Percentiles rank a stretch among this genome's conserved stretches.
These are phyloP conservation scores for Geosmithia morbida DNA, from an alignment of 2,329 filamentous ascomycete genomes.

Conservation along the genomic window DNA sequence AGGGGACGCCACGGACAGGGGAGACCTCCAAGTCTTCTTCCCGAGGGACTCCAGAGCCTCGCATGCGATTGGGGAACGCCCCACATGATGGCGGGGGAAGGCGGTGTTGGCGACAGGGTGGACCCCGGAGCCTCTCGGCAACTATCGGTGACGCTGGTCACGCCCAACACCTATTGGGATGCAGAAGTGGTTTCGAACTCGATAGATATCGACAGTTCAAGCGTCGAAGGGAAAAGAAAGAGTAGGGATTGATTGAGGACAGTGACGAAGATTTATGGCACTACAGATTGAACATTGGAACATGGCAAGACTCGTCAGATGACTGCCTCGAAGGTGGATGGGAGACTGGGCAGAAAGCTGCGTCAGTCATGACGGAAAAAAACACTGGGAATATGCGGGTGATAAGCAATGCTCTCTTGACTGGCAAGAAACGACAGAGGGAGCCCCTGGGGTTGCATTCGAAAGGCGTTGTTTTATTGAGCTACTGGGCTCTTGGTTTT, in stretches of 20 bases:
- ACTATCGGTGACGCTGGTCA: too few species aligned
- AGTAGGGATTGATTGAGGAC: slow-evolving; percentile 36
- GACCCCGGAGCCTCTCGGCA: slow-evolving; percentile 30
- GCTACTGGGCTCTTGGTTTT: slow-evolving; percentile 7
- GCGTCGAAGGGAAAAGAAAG: slow-evolving; percentile 40
- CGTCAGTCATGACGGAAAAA: slow-evolving; percentile 24
- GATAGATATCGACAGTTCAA: too few species aligned
- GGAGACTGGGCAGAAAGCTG: slow-evolving; percentile 20
- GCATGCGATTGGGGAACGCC: not conserved
- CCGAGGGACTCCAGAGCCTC: slow-evolving; percentile 26
- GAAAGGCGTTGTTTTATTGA: slow-evolving; percentile 16
- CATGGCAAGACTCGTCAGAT: slow-evolving; percentile 58
- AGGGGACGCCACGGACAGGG: slow-evolving; percentile 46
- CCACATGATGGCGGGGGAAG: too few species aligned
- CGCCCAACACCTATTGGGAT: too few species aligned
- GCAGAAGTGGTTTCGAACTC: too few species aligned
- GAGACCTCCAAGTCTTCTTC: slow-evolving; percentile 48
- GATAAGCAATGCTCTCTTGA: slow-evolving; percentile 15
- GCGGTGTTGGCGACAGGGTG: slow-evolving; percentile 43
- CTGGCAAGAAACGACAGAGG: slow-evolving; percentile 10
- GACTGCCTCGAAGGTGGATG: slow-evolving; percentile 30
- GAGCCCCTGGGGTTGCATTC: slow-evolving; percentile 15
- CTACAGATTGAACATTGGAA: slow-evolving; percentile 49
- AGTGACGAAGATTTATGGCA: slow-evolving; percentile 55
- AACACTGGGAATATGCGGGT: slow-evolving; percentile 12